These are phyloP conservation scores for Abelmoschus esculentus DNA, from an alignment of 345 rosid genomes.

Conservation along the genomic window DNA sequence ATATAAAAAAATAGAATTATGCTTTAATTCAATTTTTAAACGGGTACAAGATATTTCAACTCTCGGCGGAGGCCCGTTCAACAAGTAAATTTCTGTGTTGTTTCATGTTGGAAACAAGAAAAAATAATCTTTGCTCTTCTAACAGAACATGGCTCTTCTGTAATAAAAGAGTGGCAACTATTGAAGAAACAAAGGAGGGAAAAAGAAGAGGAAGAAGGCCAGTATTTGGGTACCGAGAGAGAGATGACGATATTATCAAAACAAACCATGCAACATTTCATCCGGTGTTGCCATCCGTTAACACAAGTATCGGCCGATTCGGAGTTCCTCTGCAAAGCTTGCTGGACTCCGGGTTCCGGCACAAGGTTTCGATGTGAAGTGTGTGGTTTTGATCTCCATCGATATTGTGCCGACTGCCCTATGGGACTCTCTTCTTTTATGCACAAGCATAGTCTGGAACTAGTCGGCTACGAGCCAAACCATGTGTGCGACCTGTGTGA, in stretches of 20 bases:
- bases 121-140: too few relatives aligned
- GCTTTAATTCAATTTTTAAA: too few relatives aligned
- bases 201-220: too few relatives aligned
- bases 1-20: too few relatives aligned
- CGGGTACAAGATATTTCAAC: too few relatives aligned
- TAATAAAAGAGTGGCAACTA: too few relatives aligned
- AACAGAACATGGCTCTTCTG: too few relatives aligned
- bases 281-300: background rate
- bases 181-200: too few relatives aligned
- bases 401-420: background rate
- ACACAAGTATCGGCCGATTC: background rate
- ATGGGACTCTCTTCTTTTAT: background rate
- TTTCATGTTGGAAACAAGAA: too few relatives aligned
- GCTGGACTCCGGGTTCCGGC: background rate
- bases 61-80: too few relatives aligned
- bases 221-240: too few relatives aligned
- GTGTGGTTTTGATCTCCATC: background rate
- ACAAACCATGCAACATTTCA: background rate
- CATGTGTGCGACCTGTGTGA: background rate
- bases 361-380: background rate
- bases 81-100: too few relatives aligned
- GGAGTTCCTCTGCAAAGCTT: background rate
- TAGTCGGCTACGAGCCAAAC: background rate
- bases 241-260: background rate
- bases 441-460: background rate